phyloP scores from a whole-genome alignment of 2,329 filamentous ascomycete species.

The Monilinia fructicola region DNA sequence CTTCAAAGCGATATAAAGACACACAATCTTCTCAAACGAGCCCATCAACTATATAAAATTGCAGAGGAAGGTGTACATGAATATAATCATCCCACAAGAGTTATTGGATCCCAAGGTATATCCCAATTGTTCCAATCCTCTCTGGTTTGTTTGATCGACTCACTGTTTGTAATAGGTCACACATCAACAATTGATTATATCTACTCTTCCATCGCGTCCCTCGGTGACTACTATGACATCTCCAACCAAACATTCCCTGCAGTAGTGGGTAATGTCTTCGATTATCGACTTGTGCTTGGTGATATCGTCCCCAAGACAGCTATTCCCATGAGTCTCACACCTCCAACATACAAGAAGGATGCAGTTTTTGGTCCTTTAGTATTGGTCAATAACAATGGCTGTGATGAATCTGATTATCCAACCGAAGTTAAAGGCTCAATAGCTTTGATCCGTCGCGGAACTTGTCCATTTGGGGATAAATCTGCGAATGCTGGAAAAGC shows the following conservation, averaged over 20 bases:
- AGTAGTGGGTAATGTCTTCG: slow-evolving; percentile 58
- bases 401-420: slow-evolving; percentile 63
- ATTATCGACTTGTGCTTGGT: slow-evolving; percentile 58
- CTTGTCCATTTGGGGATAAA: slow-evolving; percentile 71
- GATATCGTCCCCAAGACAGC: slow-evolving; percentile 52
- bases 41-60: slow-evolving; percentile 61
- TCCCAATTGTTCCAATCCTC: slow-evolving; percentile 5
- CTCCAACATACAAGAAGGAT: slow-evolving; percentile 60
- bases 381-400: slow-evolving; percentile 63
- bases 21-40: slow-evolving; percentile 57
- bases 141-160: slow-evolving; percentile 19
- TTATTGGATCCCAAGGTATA: slow-evolving; percentile 65
- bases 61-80: slow-evolving; percentile 59
- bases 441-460: slow-evolving; percentile 68
- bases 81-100: slow-evolving; percentile 67
- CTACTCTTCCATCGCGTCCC: slow-evolving; percentile 51
- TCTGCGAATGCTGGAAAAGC: slow-evolving; percentile 65
- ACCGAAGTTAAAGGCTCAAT: slow-evolving; percentile 59
- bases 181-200: slow-evolving; percentile 64
- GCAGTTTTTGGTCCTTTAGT: slow-evolving; percentile 60
- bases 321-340: slow-evolving; percentile 63
- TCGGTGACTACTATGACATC: slow-evolving; percentile 61
- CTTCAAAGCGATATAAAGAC: slow-evolving; percentile 58
- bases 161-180: slow-evolving; percentile 51
- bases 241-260: slow-evolving; percentile 65